Percentiles rank a stretch among this genome's conserved stretches.
These are phyloP conservation scores for Malania oleifera DNA, from an alignment of 164 flowering plant species.

Conservation along the genomic window DNA sequence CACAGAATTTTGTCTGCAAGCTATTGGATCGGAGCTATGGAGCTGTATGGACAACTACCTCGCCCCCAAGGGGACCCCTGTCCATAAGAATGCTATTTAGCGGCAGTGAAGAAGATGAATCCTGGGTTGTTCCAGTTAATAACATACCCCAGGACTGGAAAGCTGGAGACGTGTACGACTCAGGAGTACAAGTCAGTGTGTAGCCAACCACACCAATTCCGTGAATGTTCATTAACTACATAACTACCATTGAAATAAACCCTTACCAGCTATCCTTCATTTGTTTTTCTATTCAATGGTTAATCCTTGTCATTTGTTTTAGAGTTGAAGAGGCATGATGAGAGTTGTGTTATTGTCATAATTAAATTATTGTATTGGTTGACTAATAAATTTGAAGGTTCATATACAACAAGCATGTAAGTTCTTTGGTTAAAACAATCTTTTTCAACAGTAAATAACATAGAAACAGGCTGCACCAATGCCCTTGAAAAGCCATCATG, in stretches of 20 bases:
- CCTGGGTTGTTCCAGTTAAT: slow-evolving; percentile 66
- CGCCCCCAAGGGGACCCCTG: slow-evolving; percentile 73
- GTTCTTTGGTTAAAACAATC: too few species aligned
- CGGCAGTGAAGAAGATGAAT: slow-evolving; percentile 63
- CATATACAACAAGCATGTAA: too few species aligned
- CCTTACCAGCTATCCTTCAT: background rate
- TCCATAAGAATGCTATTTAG: slow-evolving; percentile 71
- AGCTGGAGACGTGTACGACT: slow-evolving; percentile 66
- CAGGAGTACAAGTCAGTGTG: slow-evolving; percentile 67
- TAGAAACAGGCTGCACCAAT: too few species aligned
- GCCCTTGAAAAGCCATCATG: too few species aligned
- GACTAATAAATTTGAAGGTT: background rate
- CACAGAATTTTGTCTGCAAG: slow-evolving; percentile 61
- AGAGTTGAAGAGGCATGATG: background rate
- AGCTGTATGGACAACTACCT: slow-evolving; percentile 61
- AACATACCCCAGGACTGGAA: slow-evolving; percentile 70
- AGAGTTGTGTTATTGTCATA: background rate
- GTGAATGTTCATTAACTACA: background rate
- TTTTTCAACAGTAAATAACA: background rate
- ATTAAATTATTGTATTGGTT: slow-evolving; percentile 10
- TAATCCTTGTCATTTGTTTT: background rate
- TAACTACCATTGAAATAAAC: background rate
- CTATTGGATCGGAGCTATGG: slow-evolving; percentile 72
- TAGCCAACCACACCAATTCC: background rate
- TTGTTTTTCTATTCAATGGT: slow-evolving; percentile 2